Evolutionary conservation across 257 asterid species (phyloP), one percentile per base, ranked within the genome.

Genomic region (Gentiana macrophylla): DNA sequence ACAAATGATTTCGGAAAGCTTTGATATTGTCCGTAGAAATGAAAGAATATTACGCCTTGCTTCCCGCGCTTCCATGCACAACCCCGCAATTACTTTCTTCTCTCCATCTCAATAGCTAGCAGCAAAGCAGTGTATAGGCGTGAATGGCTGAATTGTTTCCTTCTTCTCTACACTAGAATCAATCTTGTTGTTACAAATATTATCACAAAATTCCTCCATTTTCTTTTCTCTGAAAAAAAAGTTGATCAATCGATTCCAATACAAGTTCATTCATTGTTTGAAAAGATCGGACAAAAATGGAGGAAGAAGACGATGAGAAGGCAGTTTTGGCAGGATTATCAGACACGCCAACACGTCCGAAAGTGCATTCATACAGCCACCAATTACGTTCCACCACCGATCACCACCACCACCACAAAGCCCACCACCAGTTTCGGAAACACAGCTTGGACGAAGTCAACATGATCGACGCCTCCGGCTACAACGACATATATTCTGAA

Each of bases 311-410:
- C 5, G 80, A 73, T 12, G 77, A 67, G 11, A 63, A 49, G 34
- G 35, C 65, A 3, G 80, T 70, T 35, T 58, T 70, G 61, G 77
- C 64, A 0, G 71, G 75, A 0, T 58, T 77, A 15, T 32, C 66
- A 3, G 57, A 49, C 59, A 60, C 45, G 9, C 67, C 68, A 6
- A 67, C 73, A 0, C 71, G 57, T 1, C 68, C 65, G 50, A 74
- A 77, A 53, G 57, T 62, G 1, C 73, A 77, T 60, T 73, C 83
- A 1, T 77, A 73, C 62, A 73, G 80, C 71, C 83, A 77, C 8
- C 79, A 77, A 61, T 46, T 76, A 3, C 71, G 82, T 5, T 66
- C 76, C 37, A 76, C 51, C 67, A 76, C 82, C 1, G 79, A 73
- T 12, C 68, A 71, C 50, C 68, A 71, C 45, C 74, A 67, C 46